Evolutionary conservation across 257 asterid species (phyloP).

Genomic region (Solanum lignicaule): DNA sequence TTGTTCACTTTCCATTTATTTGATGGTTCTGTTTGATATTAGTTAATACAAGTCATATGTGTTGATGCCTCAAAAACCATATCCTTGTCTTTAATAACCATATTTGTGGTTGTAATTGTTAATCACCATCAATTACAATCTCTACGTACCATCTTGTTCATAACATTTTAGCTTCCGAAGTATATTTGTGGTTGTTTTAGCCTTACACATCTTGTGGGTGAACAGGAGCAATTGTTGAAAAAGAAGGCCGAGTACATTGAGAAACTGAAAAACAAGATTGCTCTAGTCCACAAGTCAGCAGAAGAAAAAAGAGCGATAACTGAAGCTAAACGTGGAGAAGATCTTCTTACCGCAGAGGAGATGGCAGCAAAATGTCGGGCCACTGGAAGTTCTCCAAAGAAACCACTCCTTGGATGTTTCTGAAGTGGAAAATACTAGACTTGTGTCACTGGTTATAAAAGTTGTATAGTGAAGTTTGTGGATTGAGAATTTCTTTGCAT

Average conservation of each 20-base stretch:
- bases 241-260: conserved; percentile 66
- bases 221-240: conserved; percentile 68
- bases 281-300: conserved; percentile 62
- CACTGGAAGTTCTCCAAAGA: conserved; percentile 79
- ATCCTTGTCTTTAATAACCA: neutral
- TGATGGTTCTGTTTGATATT: neutral
- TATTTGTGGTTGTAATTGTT: neutral
- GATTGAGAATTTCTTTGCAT: conserved; percentile 17
- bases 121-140: too few species aligned
- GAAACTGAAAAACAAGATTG: conserved; percentile 71
- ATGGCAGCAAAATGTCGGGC: conserved; percentile 70
- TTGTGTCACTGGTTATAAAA: neutral
- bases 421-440: conserved; percentile 20
- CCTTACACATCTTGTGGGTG: neutral
- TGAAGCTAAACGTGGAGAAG: conserved; percentile 80
- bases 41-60: neutral
- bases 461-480: conserved; percentile 19
- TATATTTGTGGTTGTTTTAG: neutral
- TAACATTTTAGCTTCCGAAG: neutral
- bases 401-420: conserved; percentile 51
- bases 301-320: conserved; percentile 68
- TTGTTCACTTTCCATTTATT: neutral
- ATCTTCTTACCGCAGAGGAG: conserved; percentile 85
- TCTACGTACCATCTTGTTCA: too few species aligned
- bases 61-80: neutral